phyloP scores from a whole-genome alignment of 2,329 filamentous ascomycete genomes.

The Epicoccum sorghinum region DNA sequence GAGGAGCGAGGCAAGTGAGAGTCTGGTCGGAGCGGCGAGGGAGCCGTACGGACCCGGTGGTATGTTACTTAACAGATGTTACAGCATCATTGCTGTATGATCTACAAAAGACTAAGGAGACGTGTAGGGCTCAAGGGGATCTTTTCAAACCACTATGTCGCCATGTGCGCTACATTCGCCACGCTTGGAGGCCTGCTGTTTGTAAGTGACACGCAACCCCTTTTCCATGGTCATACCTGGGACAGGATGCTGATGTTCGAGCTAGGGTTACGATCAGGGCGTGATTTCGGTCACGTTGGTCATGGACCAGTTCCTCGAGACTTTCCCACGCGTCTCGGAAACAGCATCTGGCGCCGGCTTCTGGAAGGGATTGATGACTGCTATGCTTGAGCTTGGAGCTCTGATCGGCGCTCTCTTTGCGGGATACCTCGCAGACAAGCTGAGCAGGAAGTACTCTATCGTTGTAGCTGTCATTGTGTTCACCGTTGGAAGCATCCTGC shows the following conservation, averaged over 20 bases:
- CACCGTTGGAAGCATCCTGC: slow-evolving; percentile 57
- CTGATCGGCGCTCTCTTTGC: slow-evolving; percentile 48
- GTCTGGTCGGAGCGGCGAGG: slow-evolving; percentile 16
- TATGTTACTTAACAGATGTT: slow-evolving; percentile 16
- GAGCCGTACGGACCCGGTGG: slow-evolving; percentile 43
- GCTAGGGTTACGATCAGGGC: slow-evolving; percentile 48
- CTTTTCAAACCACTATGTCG: slow-evolving; percentile 57
- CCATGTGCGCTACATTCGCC: slow-evolving; percentile 58
- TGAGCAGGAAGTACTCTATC: slow-evolving; percentile 60
- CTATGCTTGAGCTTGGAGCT: slow-evolving; percentile 63
- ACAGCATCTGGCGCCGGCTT: slow-evolving; percentile 52
- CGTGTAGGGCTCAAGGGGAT: slow-evolving; percentile 54
- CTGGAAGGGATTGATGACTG: slow-evolving; percentile 56
- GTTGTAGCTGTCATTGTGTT: slow-evolving; percentile 59
- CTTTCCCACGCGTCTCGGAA: slow-evolving; percentile 53
- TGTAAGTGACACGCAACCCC: slow-evolving; percentile 18
- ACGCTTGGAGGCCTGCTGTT: slow-evolving; percentile 59
- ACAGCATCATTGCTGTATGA: not conserved
- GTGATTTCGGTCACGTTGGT: slow-evolving; percentile 56
- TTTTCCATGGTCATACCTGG: not conserved
- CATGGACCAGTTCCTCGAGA: slow-evolving; percentile 58
- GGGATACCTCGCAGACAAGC: slow-evolving; percentile 58
- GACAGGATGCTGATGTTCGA: not conserved
- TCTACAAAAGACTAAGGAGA: not conserved
- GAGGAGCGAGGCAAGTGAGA: slow-evolving; percentile 1